Evolutionary conservation across 1,284 basidiomycete genomes (phyloP).

Genomic region (Ceratobasidium sp.): DNA sequence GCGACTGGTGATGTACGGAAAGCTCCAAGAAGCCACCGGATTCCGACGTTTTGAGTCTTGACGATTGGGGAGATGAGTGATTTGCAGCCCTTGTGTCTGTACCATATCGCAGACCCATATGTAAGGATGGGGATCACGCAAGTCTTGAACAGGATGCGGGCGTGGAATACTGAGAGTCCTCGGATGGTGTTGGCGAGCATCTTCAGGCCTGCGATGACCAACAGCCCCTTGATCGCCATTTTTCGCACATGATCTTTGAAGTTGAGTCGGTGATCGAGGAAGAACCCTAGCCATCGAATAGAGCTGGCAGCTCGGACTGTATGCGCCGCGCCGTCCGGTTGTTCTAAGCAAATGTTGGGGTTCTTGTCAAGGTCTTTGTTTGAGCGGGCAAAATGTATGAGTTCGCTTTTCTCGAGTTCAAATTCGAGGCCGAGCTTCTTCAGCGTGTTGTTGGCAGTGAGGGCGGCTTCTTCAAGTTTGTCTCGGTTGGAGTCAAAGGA

Average conservation of each 20-base stretch:
- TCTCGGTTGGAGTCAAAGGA: not conserved
- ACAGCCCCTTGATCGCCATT: constrained; percentile 21
- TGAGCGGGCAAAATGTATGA: constrained; percentile 9
- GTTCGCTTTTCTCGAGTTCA: constrained; percentile 2
- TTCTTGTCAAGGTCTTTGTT: not conserved
- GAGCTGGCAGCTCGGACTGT: not conserved
- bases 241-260: constrained; percentile 31
- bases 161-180: not conserved
- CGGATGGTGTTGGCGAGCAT: not conserved
- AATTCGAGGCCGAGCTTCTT: not conserved
- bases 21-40: not conserved
- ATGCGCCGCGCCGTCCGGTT: not conserved
- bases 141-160: not conserved
- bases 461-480: not conserved
- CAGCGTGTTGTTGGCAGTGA: not conserved
- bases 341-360: not conserved
- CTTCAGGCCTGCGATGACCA: not conserved
- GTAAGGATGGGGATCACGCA: not conserved
- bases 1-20: not conserved
- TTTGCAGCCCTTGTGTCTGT: no score
- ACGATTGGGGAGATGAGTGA: not conserved
- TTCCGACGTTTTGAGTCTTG: not conserved
- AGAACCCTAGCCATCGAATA: constrained; percentile 37
- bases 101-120: not conserved
- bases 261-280: constrained; percentile 30